These are phyloP conservation scores for Capsicum baccatum DNA, from an alignment of 257 asterid genomes.

Conservation along the genomic window DNA sequence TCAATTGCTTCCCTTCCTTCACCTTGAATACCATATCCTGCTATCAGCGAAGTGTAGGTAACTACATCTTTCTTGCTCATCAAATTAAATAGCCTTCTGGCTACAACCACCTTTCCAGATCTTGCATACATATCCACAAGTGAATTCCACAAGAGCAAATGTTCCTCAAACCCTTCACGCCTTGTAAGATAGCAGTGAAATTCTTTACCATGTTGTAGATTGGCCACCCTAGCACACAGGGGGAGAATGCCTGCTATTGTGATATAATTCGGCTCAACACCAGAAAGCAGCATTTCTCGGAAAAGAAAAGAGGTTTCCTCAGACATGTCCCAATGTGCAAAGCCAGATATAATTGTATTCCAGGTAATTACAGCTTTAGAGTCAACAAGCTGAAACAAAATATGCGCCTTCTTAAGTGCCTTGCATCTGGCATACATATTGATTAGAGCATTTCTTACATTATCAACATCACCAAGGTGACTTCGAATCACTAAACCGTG, in stretches of 20 bases:
- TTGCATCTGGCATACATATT: conserved; percentile 81
- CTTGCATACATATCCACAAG: conserved; percentile 84
- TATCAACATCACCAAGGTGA: conserved; percentile 48
- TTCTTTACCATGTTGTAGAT: conserved; percentile 80
- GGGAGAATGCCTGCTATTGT: conserved; percentile 85
- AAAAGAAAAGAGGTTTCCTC: conserved; percentile 74
- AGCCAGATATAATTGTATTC: conserved; percentile 87
- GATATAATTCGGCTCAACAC: conserved; percentile 65
- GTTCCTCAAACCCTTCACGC: conserved; percentile 54
- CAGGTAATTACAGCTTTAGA: conserved; percentile 60
- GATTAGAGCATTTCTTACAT: conserved; percentile 67
- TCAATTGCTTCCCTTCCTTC: conserved; percentile 63
- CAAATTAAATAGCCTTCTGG: conserved; percentile 66
- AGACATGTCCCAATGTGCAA: conserved; percentile 55
- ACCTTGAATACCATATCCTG: conserved; percentile 85
- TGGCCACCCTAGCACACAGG: conserved; percentile 79
- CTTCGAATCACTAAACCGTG: conserved; percentile 76
- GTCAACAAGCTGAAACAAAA: conserved; percentile 54
- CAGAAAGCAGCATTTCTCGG: conserved; percentile 62
- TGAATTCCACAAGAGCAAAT: conserved; percentile 72
- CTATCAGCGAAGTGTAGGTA: conserved; percentile 86
- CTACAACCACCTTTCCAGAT: conserved; percentile 68
- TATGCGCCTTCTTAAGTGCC: conserved; percentile 61
- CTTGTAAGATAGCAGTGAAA: conserved; percentile 66
- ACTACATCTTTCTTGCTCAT: conserved; percentile 69